Base-by-base conservation (phyloP, 176 grass and related monocot species). In the Hordeum marinum region DNA sequence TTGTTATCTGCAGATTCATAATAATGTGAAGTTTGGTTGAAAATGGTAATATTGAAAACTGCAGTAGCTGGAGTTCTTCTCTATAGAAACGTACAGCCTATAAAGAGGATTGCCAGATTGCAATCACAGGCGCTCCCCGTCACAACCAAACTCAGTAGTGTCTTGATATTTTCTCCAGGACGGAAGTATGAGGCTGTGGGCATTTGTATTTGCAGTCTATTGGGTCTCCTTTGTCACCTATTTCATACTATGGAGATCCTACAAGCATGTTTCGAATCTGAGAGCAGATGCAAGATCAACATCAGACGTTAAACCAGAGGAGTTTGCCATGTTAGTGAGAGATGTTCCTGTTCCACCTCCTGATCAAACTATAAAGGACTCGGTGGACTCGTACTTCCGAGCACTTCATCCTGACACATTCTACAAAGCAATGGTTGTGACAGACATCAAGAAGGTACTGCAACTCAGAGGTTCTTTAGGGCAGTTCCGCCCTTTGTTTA, bases 211-310 rank as follows among this genome's bases (percentile, higher is more conserved):
- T 11, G 43, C 77, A 25, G 93, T 94, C 43, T 95, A 98, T 35
- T 98, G 91, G 91, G 89, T 98, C 72, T 95, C 96, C 52, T 90
- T 95, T 87, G 86, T 92, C 8, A 98, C 91, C 20, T 95, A 94
- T 78, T 95, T 92, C 9, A 8, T 98, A n/a, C 86, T 98, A 9
- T 98, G 96, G 93, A 95, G 68, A 83, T 83, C 93, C 66, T 98
- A 98, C 91, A 96, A 84, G 57, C 94, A 91, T 82, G 96, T 99
- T 23, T 92, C 90, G 0, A 70, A 96, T 82, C 61, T 99, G 76
- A 88, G 96, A 79, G 96, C 91, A 10, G 46, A 81, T 37, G 90
- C 94, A 76, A 94, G 89, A 82, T 89, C 91, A 41, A 89, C 71
- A 24, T 43, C 78, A 39, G 88, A 85, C 65, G 75, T 91, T 79